Evolutionary conservation across 768 basidiomycete genomes (phyloP).

Genomic region (Agrocybe pediades): DNA sequence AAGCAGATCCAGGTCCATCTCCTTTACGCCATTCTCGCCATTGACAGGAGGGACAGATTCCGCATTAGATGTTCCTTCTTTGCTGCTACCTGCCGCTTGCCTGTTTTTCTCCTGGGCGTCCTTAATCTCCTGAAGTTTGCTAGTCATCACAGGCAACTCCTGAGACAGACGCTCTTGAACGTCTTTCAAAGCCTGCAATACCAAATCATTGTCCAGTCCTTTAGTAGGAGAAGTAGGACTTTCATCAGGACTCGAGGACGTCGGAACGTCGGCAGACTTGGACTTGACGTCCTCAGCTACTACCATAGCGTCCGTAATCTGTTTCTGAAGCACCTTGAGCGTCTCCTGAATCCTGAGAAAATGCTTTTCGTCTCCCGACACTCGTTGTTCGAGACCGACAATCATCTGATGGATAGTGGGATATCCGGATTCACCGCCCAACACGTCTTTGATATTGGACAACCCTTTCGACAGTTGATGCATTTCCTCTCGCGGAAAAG

Average conservation of each 20-base stretch:
- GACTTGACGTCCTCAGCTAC: slow-evolving; percentile 5
- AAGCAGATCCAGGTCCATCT: slow-evolving; percentile 14
- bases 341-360: slow-evolving; percentile 29
- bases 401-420: slow-evolving; percentile 34
- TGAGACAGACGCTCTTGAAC: slow-evolving; percentile 39
- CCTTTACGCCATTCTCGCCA: neutral
- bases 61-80: neutral
- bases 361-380: slow-evolving; percentile 24
- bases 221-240: neutral
- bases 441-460: slow-evolving; percentile 20
- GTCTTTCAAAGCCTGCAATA: slow-evolving; percentile 37
- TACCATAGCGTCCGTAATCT: slow-evolving; percentile 7
- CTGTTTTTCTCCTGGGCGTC: slow-evolving; percentile 2
- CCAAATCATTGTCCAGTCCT: slow-evolving; percentile 6
- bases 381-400: slow-evolving; percentile 28
- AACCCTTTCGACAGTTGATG: slow-evolving; percentile 17
- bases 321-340: slow-evolving; percentile 21
- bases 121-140: slow-evolving; percentile 25
- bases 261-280: neutral
- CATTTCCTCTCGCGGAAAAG: slow-evolving; percentile 17
- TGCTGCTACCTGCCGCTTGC: neutral
- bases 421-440: slow-evolving; percentile 25
- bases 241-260: neutral
- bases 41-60: neutral
- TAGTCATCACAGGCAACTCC: slow-evolving; percentile 36